Percentiles rank a stretch among this genome's conserved stretches.
Evolutionary conservation across 2,329 filamentous ascomycete genomes (phyloP).

Genomic region (Lasiodiplodia hormozganensis): DNA sequence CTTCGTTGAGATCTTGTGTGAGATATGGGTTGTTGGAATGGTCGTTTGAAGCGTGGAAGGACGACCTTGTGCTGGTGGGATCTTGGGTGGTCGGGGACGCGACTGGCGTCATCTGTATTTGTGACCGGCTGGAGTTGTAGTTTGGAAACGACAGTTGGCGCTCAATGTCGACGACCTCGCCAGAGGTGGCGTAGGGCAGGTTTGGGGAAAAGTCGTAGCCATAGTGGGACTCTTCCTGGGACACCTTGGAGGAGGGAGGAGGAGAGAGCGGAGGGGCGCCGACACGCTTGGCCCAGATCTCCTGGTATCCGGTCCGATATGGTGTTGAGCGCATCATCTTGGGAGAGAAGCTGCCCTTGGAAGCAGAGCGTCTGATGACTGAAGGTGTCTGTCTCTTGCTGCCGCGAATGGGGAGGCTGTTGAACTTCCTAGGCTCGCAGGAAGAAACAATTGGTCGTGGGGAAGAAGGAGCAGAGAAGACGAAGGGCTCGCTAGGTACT

Average conservation of each 20-base stretch:
- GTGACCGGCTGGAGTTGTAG: background rate
- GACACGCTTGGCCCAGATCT: slow-evolving; percentile 61
- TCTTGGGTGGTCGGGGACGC: slow-evolving; percentile 25
- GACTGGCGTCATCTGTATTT: slow-evolving; percentile 28
- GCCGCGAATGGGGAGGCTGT: slow-evolving; percentile 33
- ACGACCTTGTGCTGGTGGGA: slow-evolving; percentile 18
- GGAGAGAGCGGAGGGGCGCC: slow-evolving; percentile 42
- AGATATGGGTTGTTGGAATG: slow-evolving; percentile 37
- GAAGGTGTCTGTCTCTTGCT: slow-evolving; percentile 31
- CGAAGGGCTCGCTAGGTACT: slow-evolving; percentile 32
- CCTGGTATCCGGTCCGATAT: slow-evolving; percentile 52
- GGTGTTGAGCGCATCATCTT: slow-evolving; percentile 64
- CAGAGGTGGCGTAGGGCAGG: slow-evolving; percentile 11
- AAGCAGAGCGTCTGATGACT: slow-evolving; percentile 43
- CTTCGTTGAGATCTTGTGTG: slow-evolving; percentile 34
- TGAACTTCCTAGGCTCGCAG: slow-evolving; percentile 30
- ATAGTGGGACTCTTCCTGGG: slow-evolving; percentile 34
- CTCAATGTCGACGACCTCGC: slow-evolving; percentile 18
- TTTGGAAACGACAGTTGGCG: slow-evolving; percentile 16
- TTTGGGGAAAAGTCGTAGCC: slow-evolving; percentile 34
- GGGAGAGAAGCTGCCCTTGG: slow-evolving; percentile 54
- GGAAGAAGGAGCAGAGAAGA: slow-evolving; percentile 43
- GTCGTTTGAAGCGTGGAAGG: slow-evolving; percentile 33
- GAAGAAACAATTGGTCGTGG: slow-evolving; percentile 37
- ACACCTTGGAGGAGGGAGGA: slow-evolving; percentile 39